Evolutionary conservation across 805 yeast species (phyloP), one percentile per base, ranked within the genome.

Genomic region (Schizosaccharomyces octosporus): DNA sequence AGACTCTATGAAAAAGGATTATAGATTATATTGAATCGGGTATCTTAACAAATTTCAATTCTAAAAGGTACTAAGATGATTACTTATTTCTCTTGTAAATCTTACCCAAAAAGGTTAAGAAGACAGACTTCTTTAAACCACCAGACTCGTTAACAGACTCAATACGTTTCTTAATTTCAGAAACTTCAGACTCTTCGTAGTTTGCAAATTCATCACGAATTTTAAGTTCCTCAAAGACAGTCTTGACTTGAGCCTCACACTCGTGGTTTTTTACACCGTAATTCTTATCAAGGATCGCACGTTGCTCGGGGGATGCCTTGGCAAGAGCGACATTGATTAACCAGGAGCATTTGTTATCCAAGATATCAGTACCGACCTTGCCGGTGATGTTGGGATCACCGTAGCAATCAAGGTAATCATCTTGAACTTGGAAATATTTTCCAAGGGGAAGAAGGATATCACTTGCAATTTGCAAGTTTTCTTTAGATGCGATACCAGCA

Each of bases 321-420:
- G 83, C 79, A 68, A 93, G 79, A 6, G 98, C 98, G 67, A 87
- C 85, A 78, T 93, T 93, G 68, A 93, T 80, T 62, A 93, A 82
- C 99, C 99, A 93, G 55, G 96, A 85, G 74, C 99, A 93, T 74
- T 93, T 93, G 81, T 93, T 93, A 74, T 93, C 99, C 75, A 85
- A 85, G 70, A 93, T 93, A 72, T 93, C 99, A 63, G 98, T 93
- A 67, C 99, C 99, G 67, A 93, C 87, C 78, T 93, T 93, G 65
- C 99, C 99, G 70, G 89, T 93, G 69, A 90, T 87, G 70, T 86
- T 94, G 55, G 98, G 96, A 68, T 90, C 87, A 66, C 98, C 99
- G 70, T 87, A 93, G 73, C 96, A 87, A 74, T 93, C 99, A 66
- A 93, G 80, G 76, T 78, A 93, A 73, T 93, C 99, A 71, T 93